A percentile compares a stretch with the other conserved stretches of the same genome.
Evolutionary conservation across 2,329 filamentous ascomycete genomes (phyloP).

Genomic region (Pyricularia sp.): DNA sequence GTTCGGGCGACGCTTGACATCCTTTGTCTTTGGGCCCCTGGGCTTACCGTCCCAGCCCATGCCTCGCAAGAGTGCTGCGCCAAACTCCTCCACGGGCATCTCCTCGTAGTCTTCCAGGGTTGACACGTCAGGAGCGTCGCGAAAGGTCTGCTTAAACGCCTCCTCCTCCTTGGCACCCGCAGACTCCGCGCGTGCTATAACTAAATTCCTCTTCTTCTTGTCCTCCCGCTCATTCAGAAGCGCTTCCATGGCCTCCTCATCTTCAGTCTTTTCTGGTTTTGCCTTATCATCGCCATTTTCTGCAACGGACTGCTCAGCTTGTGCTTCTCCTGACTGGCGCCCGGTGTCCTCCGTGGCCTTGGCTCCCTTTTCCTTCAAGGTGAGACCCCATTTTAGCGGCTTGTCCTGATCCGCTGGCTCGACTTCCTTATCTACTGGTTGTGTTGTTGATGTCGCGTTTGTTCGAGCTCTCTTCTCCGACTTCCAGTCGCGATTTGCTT

Average conservation of each 20-base stretch:
- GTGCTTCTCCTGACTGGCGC: neutral
- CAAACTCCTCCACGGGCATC: constrained; percentile 89
- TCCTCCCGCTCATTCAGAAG: constrained; percentile 7
- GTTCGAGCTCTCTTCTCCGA: constrained; percentile 13
- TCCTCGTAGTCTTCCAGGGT: constrained; percentile 75
- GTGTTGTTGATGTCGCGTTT: neutral
- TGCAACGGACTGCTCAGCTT: neutral
- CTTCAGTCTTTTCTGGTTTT: constrained; percentile 1
- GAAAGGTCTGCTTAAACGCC: constrained; percentile 57
- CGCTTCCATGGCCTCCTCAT: constrained; percentile 11
- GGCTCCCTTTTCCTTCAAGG: constrained; percentile 15
- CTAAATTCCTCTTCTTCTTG: neutral
- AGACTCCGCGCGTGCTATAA: constrained; percentile 11
- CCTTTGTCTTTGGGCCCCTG: constrained; percentile 44
- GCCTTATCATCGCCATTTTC: neutral
- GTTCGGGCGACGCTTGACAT: constrained; percentile 60
- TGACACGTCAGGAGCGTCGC: constrained; percentile 58
- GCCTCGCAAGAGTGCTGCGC: constrained; percentile 73
- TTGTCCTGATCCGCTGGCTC: constrained; percentile 20
- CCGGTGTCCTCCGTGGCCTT: neutral
- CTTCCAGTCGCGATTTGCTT: constrained; percentile 18
- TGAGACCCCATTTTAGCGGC: constrained; percentile 24
- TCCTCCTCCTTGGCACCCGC: constrained; percentile 48
- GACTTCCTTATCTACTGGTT: constrained; percentile 9
- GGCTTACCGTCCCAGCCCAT: constrained; percentile 85